phyloP scores from a whole-genome alignment of 352 stramenopile species.

The Phytophthora nicotianae region DNA sequence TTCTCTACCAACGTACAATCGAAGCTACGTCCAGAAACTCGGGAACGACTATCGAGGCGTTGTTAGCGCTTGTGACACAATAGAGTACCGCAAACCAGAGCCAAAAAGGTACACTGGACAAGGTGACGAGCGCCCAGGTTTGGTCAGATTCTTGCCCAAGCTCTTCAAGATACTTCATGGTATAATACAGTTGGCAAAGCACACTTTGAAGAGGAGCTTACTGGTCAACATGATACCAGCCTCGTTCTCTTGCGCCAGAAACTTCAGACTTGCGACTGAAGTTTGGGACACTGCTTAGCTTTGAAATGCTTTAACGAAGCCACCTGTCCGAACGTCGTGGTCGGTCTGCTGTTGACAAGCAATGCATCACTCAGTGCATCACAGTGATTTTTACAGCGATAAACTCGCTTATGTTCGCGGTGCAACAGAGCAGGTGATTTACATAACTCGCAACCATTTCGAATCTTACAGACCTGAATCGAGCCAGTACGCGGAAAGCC shows the following conservation, averaged over 20 bases:
- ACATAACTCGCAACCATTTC: not conserved
- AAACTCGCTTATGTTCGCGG: not conserved
- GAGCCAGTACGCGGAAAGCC: slow-evolving; percentile 13
- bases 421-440: too few relatives aligned
- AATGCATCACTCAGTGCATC: too few relatives aligned
- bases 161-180: too few relatives aligned
- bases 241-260: not conserved
- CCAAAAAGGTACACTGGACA: slow-evolving; percentile 5
- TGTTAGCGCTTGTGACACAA: slow-evolving; percentile 1
- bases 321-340: not conserved
- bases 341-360: too few relatives aligned
- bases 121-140: slow-evolving; percentile 4
- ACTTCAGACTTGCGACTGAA: not conserved
- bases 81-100: slow-evolving; percentile 1
- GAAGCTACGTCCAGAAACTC: slow-evolving; percentile 12
- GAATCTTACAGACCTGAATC: not conserved
- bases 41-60: slow-evolving; percentile 22
- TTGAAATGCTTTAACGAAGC: too few relatives aligned
- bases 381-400: slow-evolving; percentile 3
- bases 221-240: too few relatives aligned
- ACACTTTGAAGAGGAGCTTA: too few relatives aligned
- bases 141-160: too few relatives aligned
- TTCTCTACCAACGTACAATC: not conserved
- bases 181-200: too few relatives aligned
- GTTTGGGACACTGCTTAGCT: too few relatives aligned